Percentiles rank a stretch among this genome's conserved stretches.
These are phyloP conservation scores for Akanthomyces dipterigenus DNA, from an alignment of 2,329 filamentous ascomycete genomes.

Conservation along the genomic window DNA sequence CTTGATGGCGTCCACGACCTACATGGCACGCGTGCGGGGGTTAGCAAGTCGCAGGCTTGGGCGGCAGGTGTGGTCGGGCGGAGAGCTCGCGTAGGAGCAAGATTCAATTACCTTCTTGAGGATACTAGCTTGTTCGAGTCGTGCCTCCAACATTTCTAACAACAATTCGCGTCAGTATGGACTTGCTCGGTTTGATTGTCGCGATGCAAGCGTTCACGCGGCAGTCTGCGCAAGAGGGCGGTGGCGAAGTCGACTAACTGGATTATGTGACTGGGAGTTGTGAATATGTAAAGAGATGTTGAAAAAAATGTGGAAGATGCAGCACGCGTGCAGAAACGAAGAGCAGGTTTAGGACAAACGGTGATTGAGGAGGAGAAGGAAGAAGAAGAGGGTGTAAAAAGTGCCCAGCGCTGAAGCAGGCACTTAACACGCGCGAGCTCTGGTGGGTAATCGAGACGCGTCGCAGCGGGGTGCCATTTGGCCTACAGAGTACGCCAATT, in stretches of 20 bases:
- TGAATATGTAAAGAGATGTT: background rate
- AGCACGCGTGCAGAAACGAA: background rate
- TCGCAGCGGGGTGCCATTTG: constrained; percentile 18
- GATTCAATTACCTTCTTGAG: constrained; percentile 76
- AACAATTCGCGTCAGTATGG: background rate
- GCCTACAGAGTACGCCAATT: constrained; percentile 12
- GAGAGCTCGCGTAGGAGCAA: background rate
- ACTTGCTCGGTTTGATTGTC: background rate
- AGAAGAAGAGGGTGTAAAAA: background rate
- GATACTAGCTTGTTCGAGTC: constrained; percentile 85
- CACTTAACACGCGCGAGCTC: constrained; percentile 28
- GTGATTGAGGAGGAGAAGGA: background rate
- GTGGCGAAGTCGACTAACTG: background rate
- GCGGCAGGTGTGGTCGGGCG: background rate
- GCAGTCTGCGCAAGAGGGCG: background rate
- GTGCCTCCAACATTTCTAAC: constrained; percentile 82
- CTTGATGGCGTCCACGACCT: constrained; percentile 99
- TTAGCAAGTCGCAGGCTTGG: constrained; percentile 16
- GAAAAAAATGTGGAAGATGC: background rate
- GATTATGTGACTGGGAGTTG: background rate
- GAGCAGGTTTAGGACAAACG: background rate
- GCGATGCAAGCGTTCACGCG: background rate
- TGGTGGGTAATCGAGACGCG: constrained; percentile 25
- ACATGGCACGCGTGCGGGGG: constrained; percentile 2
- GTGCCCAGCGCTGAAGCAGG: constrained; percentile 17